Base-by-base conservation (phyloP, 306 rosid species). In the Trichosanthes cucumerina region DNA sequence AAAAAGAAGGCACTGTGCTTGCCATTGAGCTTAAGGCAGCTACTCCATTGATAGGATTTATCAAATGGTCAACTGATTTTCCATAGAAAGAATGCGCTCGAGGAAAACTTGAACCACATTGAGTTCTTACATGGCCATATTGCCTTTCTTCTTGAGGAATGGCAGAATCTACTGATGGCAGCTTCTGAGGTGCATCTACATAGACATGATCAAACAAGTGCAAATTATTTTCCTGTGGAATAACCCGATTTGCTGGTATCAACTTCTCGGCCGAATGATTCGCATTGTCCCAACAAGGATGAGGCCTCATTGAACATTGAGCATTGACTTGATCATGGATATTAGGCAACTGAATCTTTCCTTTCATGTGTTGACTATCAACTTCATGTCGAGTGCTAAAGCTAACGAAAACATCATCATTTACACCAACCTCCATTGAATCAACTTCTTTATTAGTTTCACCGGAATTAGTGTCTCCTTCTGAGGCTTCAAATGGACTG, bases 391-490 rank as follows among this genome's bases (percentile, higher is more conserved):
- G 90, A 33, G 74, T 64, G 50, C 77, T 74, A 47, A 80, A 7
- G 33, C 82, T 72, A 81, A 66, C 54, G 68, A 52, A 2, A 47
- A 12, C 74, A 19, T 75, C 76, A 47, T 82, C 82, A 41, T 82
- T 84, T 72, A 47, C 62, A 49, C 81, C 52, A 33, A 77, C 82
- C 83, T 87, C 97, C 80, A 84, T 36, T 44, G 83, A 79, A 65
- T 82, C 78, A 71, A 68, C 84, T 77, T 81, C 92, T 84, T 83
- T 86, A 81, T 84, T 84, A 86, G 85, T 86, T 75, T 76, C 90
- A 44, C 83, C 77, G 64, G 81, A 87, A 38, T 64, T 86, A 28
- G 84, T 87, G 79, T 83, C 86, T 80, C 79, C 88, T 44, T 83
- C 78, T 63, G 87, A 86, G 80, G 89, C 91, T 36, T 88, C 84